phyloP scores from a whole-genome alignment of 352 stramenopile genomes.

The Ophiocytium majus region DNA sequence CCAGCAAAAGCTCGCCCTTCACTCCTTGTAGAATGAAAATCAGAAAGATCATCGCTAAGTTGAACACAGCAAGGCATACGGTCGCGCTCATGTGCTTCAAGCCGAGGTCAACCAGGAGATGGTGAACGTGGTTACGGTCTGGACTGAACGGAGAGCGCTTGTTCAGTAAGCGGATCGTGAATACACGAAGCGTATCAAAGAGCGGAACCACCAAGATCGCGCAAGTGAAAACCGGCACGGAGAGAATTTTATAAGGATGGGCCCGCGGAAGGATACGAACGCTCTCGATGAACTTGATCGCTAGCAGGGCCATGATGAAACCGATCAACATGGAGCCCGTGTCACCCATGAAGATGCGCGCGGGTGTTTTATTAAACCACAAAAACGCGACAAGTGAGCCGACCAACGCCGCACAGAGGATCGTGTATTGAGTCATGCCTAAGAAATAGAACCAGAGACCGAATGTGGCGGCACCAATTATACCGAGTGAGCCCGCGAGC shows the following conservation, averaged over 20 bases:
- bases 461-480: not conserved
- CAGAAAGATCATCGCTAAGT: too few relatives aligned
- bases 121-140: slow-evolving; percentile 9
- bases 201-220: not conserved
- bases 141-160: not conserved
- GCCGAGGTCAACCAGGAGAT: not conserved
- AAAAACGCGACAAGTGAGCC: not conserved
- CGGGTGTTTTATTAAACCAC: not conserved
- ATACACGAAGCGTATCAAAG: not conserved
- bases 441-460: not conserved
- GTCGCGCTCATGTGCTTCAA: not conserved
- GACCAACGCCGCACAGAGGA: not conserved
- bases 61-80: not conserved
- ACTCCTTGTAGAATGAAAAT: too few relatives aligned
- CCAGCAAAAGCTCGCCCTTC: too few relatives aligned
- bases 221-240: not conserved
- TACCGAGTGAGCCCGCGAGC: not conserved
- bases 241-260: not conserved
- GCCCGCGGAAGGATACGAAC: too few relatives aligned
- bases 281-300: not conserved
- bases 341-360: not conserved
- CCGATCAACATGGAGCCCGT: not conserved
- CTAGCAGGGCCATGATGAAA: not conserved
- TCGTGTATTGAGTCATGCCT: not conserved
- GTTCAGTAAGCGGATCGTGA: not conserved